Percentiles rank a stretch among this genome's conserved stretches.
phyloP scores from a whole-genome alignment of 208 protist genomes.

The Crithidia sp. region DNA sequence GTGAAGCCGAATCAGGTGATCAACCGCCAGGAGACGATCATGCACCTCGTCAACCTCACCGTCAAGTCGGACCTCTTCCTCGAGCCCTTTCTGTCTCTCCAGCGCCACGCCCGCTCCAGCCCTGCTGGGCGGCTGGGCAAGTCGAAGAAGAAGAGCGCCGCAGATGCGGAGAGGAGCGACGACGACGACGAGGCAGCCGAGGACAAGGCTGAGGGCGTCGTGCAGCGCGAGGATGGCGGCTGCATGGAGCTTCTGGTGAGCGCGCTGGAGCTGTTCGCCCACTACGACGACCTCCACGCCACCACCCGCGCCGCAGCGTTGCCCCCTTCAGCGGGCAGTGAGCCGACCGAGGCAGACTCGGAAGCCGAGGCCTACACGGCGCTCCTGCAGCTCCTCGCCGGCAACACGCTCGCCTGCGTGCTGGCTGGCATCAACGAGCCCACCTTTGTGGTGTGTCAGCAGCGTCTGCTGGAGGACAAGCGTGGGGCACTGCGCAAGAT shows the following conservation, averaged over 20 bases:
- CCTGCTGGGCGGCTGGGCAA: constrained; percentile 18
- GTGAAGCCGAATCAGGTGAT: constrained; percentile 91
- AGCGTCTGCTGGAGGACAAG: constrained; percentile 68
- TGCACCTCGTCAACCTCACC: constrained; percentile 78
- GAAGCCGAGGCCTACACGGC: constrained; percentile 82
- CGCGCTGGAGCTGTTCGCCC: constrained; percentile 77
- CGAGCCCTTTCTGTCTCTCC: constrained; percentile 81
- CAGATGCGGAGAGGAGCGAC: constrained; percentile 11
- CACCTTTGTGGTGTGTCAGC: constrained; percentile 84
- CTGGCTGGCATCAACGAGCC: constrained; percentile 90
- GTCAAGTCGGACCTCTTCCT: constrained; percentile 89
- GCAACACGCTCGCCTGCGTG: constrained; percentile 91
- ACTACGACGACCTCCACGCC: constrained; percentile 78
- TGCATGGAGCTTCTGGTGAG: constrained; percentile 83
- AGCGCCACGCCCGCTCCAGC: constrained; percentile 47
- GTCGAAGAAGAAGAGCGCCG: neutral
- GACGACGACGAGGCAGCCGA: constrained; percentile 17
- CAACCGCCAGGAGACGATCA: constrained; percentile 85
- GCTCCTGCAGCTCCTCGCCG: constrained; percentile 85
- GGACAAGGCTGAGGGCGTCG: constrained; percentile 25
- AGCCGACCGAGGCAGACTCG: constrained; percentile 10
- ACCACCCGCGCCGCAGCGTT: neutral
- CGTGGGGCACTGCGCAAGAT: constrained; percentile 67
- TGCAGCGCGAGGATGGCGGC: constrained; percentile 43
- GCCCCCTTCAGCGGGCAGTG: neutral